Evolutionary conservation across 768 basidiomycete genomes (phyloP).

Genomic region (Pleurotus pulmonarius): DNA sequence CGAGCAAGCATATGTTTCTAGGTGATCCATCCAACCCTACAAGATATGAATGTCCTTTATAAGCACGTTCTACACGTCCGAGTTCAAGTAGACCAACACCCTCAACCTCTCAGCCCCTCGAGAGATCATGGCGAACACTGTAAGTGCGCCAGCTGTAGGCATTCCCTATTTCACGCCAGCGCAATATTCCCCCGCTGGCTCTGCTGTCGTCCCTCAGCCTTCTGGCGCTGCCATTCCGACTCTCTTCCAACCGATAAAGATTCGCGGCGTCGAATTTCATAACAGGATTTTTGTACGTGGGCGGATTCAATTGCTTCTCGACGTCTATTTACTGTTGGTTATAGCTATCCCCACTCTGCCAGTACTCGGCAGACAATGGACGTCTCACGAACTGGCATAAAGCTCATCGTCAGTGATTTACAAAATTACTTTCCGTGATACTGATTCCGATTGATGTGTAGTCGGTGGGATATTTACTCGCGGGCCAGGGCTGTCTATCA

Average conservation of each 20-base stretch:
- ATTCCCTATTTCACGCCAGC: constrained; percentile 40
- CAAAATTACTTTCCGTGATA: constrained; percentile 17
- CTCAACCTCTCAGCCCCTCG: too few species aligned
- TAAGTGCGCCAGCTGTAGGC: constrained; percentile 31
- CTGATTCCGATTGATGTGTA: constrained; percentile 15
- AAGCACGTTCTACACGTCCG: too few species aligned
- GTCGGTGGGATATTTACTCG: constrained; percentile 49
- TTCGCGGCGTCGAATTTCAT: constrained; percentile 30
- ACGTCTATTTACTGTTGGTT: background rate
- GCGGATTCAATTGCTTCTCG: constrained; percentile 5
- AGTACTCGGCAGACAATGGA: constrained; percentile 42
- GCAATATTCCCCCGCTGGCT: constrained; percentile 36
- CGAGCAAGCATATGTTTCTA: too few species aligned
- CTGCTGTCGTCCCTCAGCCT: constrained; percentile 31
- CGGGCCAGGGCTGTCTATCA: constrained; percentile 49
- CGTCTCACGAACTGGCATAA: constrained; percentile 39
- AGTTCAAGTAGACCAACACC: too few species aligned
- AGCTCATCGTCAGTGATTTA: constrained; percentile 29
- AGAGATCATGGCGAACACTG: too few species aligned
- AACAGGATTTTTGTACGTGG: constrained; percentile 32
- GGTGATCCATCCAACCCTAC: too few species aligned
- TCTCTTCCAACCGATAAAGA: constrained; percentile 33
- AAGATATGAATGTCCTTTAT: too few species aligned
- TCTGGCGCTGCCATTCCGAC: constrained; percentile 33
- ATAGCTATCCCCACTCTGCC: constrained; percentile 40